Conservation (phyloP, 1,284 basidiomycete genomes). For the Marasmius sp. region DNA sequence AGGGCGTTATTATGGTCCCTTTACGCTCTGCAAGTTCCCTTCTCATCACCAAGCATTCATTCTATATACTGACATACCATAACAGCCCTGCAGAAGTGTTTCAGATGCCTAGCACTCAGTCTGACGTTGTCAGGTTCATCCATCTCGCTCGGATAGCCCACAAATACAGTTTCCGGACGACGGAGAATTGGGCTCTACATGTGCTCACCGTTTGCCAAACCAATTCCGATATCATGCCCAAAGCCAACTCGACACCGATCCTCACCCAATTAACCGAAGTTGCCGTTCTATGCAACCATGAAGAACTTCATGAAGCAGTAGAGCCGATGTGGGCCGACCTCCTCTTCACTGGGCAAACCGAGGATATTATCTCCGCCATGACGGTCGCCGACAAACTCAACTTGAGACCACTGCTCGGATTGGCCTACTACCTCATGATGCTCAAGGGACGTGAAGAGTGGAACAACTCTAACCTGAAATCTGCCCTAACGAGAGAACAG, state of each 20-base stretch:
- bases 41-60: neutral
- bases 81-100: conserved; percentile 48
- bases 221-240: conserved; percentile 5
- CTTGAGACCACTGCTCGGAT: conserved; percentile 10
- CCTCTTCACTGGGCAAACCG: conserved; percentile 12
- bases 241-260: conserved; percentile 7
- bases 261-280: conserved; percentile 18
- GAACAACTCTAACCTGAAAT: conserved; percentile 1
- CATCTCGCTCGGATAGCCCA: conserved; percentile 52
- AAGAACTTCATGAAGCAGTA: conserved; percentile 14
- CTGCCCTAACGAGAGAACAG: conserved; percentile 9
- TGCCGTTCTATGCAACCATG: conserved; percentile 15
- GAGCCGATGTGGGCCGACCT: conserved; percentile 15
- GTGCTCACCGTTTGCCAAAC: conserved; percentile 41
- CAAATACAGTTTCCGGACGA: conserved; percentile 55
- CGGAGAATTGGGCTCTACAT: conserved; percentile 47
- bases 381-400: conserved; percentile 11
- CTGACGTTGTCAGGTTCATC: conserved; percentile 31
- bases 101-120: conserved; percentile 38
- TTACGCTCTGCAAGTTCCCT: conserved; percentile 46
- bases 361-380: conserved; percentile 14
- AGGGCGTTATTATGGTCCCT: conserved; percentile 46
- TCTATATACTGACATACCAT: neutral
- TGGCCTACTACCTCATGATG: conserved; percentile 16
- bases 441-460: conserved; percentile 14